Evolutionary conservation across 345 rosid species (phyloP), one percentile per base, ranked within the genome.

Genomic region (Acer campestre): DNA sequence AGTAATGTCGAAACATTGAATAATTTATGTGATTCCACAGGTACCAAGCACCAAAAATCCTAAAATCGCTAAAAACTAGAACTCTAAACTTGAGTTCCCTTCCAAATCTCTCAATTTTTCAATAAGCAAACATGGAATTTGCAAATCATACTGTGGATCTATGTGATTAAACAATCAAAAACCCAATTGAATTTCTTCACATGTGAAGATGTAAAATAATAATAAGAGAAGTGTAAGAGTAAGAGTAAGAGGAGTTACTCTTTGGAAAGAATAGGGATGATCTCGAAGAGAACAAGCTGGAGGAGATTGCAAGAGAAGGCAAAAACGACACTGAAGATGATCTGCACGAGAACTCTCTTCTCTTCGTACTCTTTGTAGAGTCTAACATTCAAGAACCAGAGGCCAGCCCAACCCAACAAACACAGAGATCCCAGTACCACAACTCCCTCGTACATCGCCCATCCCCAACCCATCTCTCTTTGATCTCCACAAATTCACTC

Each of bases 331-430:
- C 97, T 93, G 92, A 95, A 95, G 71, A 95, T 88, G 87, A 95
- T 90, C 89, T 95, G 99, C 63, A 95, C 97, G 82, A 92, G 77
- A 2, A 83, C 96, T 73, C 99, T 82, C 83, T 93, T 95, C 88
- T 95, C 97, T 79, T 95, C 99, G 82, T 95, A 95, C 82, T 95
- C 99, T 74, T 95, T 95, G 87, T 95, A 95, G 1, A 95, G 88
- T 12, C 97, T 82, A 12, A 90, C 86, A 79, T 91, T 95, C 56
- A 95, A 80, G 85, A 95, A 95, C 98, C 98, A 95, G 0, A 93
- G 87, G 14, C 99, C 99, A 0, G 97, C 75, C 98, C 95, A 95
- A 2, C 94, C 97, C 40, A 95, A 80, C 58, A 90, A 84, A 49
- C 85, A 83, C 64, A 93, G 80, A 20, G 99, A 95, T 10, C 87